Evolutionary conservation across 495 filamentous ascomycete species (phyloP).

Genomic region (Bacidia gigantensis): DNA sequence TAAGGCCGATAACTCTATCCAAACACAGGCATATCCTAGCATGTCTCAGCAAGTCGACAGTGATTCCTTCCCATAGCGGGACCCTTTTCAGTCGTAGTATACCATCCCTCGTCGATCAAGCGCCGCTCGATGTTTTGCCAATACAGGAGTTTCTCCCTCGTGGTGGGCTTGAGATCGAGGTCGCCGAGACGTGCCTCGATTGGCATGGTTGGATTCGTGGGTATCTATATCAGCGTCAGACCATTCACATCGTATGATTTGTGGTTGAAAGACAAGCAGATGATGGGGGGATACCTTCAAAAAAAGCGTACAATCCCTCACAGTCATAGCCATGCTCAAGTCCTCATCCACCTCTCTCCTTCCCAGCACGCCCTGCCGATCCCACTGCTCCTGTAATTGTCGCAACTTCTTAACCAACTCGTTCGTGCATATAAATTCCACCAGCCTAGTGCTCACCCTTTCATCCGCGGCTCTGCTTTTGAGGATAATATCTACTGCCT

Average conservation of each 20-base stretch:
- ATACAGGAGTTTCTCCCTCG: slow-evolving; percentile 51
- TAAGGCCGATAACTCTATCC: no score
- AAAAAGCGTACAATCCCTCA: slow-evolving; percentile 80
- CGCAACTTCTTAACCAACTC: slow-evolving; percentile 30
- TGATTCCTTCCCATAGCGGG: neutral
- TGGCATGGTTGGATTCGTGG: slow-evolving; percentile 8
- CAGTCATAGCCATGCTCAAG: slow-evolving; percentile 57
- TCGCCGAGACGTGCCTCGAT: slow-evolving; percentile 73
- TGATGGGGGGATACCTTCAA: slow-evolving; percentile 46
- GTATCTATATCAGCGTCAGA: slow-evolving; percentile 2
- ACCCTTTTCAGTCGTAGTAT: slow-evolving; percentile 36
- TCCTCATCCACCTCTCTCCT: slow-evolving; percentile 19
- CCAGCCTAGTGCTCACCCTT: neutral
- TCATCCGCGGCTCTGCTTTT: neutral
- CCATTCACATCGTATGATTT: neutral
- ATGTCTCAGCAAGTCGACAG: neutral
- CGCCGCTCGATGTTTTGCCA: slow-evolving; percentile 54
- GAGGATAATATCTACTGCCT: slow-evolving; percentile 23
- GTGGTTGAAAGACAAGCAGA: neutral
- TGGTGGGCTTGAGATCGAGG: slow-evolving; percentile 70
- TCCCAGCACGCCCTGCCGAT: slow-evolving; percentile 31
- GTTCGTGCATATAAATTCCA: slow-evolving; percentile 17
- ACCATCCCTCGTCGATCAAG: slow-evolving; percentile 63
- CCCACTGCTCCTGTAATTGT: slow-evolving; percentile 35
- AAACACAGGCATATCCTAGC: neutral